Conservation (phyloP, 208 protist genomes). For the Crithidia sp. region DNA sequence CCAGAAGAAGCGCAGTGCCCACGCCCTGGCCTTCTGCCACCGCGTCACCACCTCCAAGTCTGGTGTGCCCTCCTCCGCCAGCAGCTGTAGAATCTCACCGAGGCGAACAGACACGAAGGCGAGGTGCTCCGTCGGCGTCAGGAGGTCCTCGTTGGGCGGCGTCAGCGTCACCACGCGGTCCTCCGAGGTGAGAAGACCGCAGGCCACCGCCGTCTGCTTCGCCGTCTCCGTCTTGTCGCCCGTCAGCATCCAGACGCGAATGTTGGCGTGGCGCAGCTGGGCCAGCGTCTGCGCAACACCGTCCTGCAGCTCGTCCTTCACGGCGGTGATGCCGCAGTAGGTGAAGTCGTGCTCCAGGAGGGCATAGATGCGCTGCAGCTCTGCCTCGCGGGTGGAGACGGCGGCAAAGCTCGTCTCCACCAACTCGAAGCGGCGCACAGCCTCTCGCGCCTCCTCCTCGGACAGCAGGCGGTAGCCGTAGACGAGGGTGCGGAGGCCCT, state of each 20-base stretch:
- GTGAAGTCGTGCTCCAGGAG: slow-evolving; percentile 89
- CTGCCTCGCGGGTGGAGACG: slow-evolving; percentile 28
- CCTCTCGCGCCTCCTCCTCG: slow-evolving; percentile 44
- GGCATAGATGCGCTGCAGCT: slow-evolving; percentile 44
- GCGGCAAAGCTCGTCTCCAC: slow-evolving; percentile 28
- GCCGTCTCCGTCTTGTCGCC: slow-evolving; percentile 98
- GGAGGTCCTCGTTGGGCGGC: slow-evolving; percentile 33
- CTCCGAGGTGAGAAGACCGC: slow-evolving; percentile 46
- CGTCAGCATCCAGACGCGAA: slow-evolving; percentile 97
- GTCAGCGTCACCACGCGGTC: slow-evolving; percentile 55
- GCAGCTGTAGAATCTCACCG: slow-evolving; percentile 30
- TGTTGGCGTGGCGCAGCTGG: slow-evolving; percentile 74
- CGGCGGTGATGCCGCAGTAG: slow-evolving; percentile 93
- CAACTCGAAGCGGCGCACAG: slow-evolving; percentile 29
- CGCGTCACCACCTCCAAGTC: slow-evolving; percentile 14
- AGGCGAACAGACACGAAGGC: slow-evolving; percentile 38
- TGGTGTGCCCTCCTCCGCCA: not conserved
- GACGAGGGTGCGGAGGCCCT: slow-evolving; percentile 76
- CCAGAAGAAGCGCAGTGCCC: slow-evolving; percentile 38
- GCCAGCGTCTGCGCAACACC: slow-evolving; percentile 90
- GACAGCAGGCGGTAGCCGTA: slow-evolving; percentile 61
- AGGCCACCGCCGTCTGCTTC: slow-evolving; percentile 93
- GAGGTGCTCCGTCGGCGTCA: slow-evolving; percentile 44
- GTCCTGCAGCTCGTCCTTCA: slow-evolving; percentile 97
- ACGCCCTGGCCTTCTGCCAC: slow-evolving; percentile 26